Percentiles rank a stretch among this genome's conserved stretches.
Evolutionary conservation across 305 asterid species (phyloP).

Genomic region (Fraxinus ornus): DNA sequence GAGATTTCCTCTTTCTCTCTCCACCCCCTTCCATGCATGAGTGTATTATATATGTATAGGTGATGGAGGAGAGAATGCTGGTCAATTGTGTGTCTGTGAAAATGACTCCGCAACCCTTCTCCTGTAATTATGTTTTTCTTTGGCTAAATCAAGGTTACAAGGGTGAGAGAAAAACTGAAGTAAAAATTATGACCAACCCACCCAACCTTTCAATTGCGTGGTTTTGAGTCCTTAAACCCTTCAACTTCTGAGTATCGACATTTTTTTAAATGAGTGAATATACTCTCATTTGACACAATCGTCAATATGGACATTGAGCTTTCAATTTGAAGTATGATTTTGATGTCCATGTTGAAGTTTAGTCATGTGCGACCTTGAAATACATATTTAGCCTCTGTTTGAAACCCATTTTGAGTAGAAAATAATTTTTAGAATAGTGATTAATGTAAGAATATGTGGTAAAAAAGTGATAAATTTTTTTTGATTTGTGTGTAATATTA

Average conservation of each 20-base stretch:
- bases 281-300: background rate
- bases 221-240: background rate
- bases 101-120: background rate
- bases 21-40: slow-evolving; percentile 52
- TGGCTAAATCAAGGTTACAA: background rate
- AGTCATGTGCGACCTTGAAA: background rate
- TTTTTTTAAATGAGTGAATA: background rate
- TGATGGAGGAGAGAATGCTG: background rate
- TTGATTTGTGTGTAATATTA: too few species aligned
- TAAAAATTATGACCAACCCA: background rate
- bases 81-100: background rate
- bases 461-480: too few species aligned
- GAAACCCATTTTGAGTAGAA: too few species aligned
- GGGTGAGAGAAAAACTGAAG: background rate
- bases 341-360: background rate
- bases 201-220: background rate
- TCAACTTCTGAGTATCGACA: background rate
- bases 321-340: background rate
- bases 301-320: background rate
- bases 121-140: background rate
- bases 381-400: too few species aligned
- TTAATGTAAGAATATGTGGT: too few species aligned
- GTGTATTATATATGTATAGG: background rate
- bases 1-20: slow-evolving; percentile 29
- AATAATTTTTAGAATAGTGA: too few species aligned